Evolutionary conservation across 768 basidiomycete genomes (phyloP).

Genomic region (Leccinum boreale): DNA sequence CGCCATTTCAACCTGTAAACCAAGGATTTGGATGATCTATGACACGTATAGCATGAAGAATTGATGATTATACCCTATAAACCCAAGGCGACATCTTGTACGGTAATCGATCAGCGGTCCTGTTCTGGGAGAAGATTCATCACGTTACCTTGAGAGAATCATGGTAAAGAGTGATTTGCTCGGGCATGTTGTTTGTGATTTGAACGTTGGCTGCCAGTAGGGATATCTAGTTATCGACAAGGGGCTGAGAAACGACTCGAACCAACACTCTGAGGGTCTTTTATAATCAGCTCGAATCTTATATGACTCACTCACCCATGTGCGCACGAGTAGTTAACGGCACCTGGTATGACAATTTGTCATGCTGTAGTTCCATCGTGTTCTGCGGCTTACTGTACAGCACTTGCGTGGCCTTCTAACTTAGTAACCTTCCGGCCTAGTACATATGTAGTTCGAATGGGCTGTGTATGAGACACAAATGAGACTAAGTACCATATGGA

Average conservation of each 20-base stretch:
- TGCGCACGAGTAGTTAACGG: too few species aligned
- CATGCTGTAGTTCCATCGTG: not conserved
- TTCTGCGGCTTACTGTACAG: not conserved
- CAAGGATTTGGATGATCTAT: not conserved
- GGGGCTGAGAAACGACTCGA: not conserved
- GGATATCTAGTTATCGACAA: not conserved
- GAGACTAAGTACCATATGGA: too few species aligned
- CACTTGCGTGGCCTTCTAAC: not conserved
- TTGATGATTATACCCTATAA: conserved; percentile 39
- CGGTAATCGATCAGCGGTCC: not conserved
- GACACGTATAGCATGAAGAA: not conserved
- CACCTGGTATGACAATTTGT: not conserved
- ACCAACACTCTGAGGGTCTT: not conserved
- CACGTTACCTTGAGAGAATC: conserved; percentile 37
- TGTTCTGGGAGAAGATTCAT: not conserved
- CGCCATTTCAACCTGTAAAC: conserved; percentile 50
- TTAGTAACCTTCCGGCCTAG: not conserved
- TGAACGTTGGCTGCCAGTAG: not conserved
- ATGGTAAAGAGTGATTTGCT: conserved; percentile 39
- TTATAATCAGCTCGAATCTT: not conserved
- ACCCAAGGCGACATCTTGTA: conserved; percentile 52
- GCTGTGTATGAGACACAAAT: too few species aligned
- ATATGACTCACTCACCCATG: too few species aligned
- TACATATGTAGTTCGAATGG: too few species aligned
- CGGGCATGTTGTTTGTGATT: conserved; percentile 8